Conservation (phyloP, 768 basidiomycete species). For the Tylopilus rubrobrunneus region DNA sequence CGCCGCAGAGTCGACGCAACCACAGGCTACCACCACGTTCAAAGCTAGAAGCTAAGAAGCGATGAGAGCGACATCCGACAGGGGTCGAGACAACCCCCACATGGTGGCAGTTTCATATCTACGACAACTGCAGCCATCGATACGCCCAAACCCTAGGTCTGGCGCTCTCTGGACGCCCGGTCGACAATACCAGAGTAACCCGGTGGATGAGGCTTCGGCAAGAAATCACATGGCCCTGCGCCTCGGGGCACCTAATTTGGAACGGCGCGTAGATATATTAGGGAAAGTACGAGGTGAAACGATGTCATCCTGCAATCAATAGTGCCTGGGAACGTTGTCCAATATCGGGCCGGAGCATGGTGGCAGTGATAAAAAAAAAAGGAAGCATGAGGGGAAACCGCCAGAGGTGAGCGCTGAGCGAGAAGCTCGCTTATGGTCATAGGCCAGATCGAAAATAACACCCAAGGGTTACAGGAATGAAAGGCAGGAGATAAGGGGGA, state of each 20-base stretch:
- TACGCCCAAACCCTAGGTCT: background rate
- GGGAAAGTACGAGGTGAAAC: background rate
- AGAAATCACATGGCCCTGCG: constrained; percentile 3
- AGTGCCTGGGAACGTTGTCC: background rate
- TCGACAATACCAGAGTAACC: background rate
- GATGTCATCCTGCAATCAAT: background rate
- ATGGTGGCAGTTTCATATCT: background rate
- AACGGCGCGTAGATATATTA: background rate
- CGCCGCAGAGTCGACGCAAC: background rate
- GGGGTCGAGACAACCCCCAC: background rate
- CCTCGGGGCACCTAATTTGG: background rate
- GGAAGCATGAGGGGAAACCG: constrained; percentile 1
- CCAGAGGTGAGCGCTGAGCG: background rate
- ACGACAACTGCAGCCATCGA: background rate
- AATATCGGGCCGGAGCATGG: background rate
- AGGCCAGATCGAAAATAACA: background rate
- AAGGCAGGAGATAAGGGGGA: background rate
- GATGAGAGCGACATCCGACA: background rate
- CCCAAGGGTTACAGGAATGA: background rate
- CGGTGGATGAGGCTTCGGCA: background rate
- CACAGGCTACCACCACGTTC: background rate
- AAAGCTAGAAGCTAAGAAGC: constrained; percentile 10
- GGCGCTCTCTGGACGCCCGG: background rate
- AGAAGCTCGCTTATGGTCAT: background rate
- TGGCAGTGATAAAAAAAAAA: background rate